These are phyloP conservation scores for Didymella segeticola DNA, from an alignment of 2,329 filamentous ascomycete species.

Conservation along the genomic window DNA sequence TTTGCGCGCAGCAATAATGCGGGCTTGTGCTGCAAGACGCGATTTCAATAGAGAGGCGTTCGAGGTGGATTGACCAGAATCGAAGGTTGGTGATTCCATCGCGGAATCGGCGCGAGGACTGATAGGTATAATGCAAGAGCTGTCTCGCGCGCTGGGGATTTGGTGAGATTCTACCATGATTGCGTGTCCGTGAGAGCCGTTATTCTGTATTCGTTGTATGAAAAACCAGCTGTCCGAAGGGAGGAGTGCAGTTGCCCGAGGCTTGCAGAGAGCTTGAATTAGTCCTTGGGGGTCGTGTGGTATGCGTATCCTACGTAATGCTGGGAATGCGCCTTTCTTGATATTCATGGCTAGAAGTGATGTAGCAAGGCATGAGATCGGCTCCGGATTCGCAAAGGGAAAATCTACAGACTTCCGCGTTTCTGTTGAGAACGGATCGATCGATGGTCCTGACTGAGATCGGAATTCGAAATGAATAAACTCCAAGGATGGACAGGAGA, in stretches of 20 bases:
- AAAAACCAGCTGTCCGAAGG: slow-evolving; percentile 42
- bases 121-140: not conserved
- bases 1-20: slow-evolving; percentile 65
- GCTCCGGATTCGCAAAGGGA: slow-evolving; percentile 39
- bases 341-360: slow-evolving; percentile 71
- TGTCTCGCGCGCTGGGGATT: not conserved
- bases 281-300: slow-evolving; percentile 73
- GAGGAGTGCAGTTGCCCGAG: slow-evolving; percentile 62
- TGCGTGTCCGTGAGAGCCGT: not conserved
- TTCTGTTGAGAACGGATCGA: slow-evolving; percentile 13
- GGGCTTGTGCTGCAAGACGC: slow-evolving; percentile 69
- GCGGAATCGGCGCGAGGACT: slow-evolving; percentile 31
- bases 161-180: slow-evolving; percentile 2
- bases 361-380: slow-evolving; percentile 62
- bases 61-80: slow-evolving; percentile 6
- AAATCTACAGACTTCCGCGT: slow-evolving; percentile 16
- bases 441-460: slow-evolving; percentile 32
- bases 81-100: slow-evolving; percentile 19
- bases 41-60: slow-evolving; percentile 57
- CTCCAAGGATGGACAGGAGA: slow-evolving; percentile 58
- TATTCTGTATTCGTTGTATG: slow-evolving; percentile 13
- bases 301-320: slow-evolving; percentile 64
- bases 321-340: slow-evolving; percentile 66
- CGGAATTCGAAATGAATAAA: slow-evolving; percentile 67
- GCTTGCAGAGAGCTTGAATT: slow-evolving; percentile 73